phyloP scores from a whole-genome alignment of 129 eudicot species.

The Flaveria bidentis region DNA sequence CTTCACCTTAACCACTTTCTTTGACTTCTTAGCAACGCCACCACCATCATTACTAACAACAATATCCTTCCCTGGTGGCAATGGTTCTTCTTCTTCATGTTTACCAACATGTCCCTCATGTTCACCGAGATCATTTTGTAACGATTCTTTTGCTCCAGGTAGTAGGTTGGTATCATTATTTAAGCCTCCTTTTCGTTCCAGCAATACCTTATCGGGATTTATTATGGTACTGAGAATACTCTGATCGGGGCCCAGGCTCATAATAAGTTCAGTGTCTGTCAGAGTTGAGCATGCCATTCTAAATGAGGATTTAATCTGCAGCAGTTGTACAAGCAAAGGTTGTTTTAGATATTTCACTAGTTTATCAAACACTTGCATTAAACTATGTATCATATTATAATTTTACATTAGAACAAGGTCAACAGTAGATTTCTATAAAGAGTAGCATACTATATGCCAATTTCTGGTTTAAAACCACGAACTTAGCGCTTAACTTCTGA shows the following conservation, averaged over 20 bases:
- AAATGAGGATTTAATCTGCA: constrained; percentile 87
- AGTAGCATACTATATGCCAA: no score
- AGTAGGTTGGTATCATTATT: constrained; percentile 60
- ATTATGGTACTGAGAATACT: constrained; percentile 88
- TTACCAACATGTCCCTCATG: constrained; percentile 67
- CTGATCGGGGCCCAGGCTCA: constrained; percentile 57
- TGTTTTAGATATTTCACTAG: constrained; percentile 13
- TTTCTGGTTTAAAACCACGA: no score
- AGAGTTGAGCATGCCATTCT: constrained; percentile 73
- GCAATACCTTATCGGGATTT: constrained; percentile 73
- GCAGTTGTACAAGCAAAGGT: constrained; percentile 4
- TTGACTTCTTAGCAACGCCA: constrained; percentile 50
- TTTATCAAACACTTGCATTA: background rate
- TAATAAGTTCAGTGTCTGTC: constrained; percentile 63
- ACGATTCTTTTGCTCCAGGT: constrained; percentile 70
- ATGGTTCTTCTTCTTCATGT: constrained; percentile 66
- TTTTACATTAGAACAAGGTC: background rate
- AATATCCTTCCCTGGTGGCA: constrained; percentile 56
- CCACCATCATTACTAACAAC: constrained; percentile 27
- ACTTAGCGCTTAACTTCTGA: no score
- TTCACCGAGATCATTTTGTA: constrained; percentile 42
- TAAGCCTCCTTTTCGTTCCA: constrained; percentile 88
- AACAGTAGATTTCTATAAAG: no score
- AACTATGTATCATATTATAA: constrained; percentile 2
- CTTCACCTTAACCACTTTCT: constrained; percentile 54